phyloP scores from a whole-genome alignment of 257 asterid genomes.

The Thymus quinquecostatus region DNA sequence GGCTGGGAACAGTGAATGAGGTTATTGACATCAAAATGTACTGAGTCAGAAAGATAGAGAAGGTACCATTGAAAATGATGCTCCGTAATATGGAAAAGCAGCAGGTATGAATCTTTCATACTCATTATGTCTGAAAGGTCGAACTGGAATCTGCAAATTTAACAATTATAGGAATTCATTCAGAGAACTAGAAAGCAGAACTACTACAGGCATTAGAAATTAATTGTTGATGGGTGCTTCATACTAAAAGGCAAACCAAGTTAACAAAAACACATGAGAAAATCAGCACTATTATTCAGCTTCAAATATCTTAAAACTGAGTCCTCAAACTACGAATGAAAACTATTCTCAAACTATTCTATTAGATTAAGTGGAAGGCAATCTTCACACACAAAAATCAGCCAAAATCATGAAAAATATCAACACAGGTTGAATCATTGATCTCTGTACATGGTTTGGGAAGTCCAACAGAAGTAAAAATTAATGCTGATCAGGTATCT shows the following conservation, averaged over 20 bases:
- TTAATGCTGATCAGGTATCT: slow-evolving; percentile 5
- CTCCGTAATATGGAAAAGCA: slow-evolving; percentile 89
- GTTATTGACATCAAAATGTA: neutral
- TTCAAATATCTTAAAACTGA: slow-evolving; percentile 11
- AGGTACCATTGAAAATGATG: slow-evolving; percentile 80
- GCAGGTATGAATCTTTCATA: slow-evolving; percentile 86
- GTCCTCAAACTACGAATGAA: neutral
- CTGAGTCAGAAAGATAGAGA: slow-evolving; percentile 2
- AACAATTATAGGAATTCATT: slow-evolving; percentile 24
- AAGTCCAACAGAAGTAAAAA: slow-evolving; percentile 11
- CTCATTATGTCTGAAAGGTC: slow-evolving; percentile 92
- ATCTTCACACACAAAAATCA: neutral
- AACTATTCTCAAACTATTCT: slow-evolving; percentile 1
- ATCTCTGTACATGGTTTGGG: neutral
- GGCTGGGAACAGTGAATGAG: slow-evolving; percentile 5
- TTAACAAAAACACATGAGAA: slow-evolving; percentile 8
- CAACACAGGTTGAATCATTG: neutral
- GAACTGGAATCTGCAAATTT: slow-evolving; percentile 83
- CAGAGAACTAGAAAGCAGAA: slow-evolving; percentile 17
- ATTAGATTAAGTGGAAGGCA: slow-evolving; percentile 11
- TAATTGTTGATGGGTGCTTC: neutral
- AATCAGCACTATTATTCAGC: neutral
- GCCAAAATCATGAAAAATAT: neutral
- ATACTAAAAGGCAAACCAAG: slow-evolving; percentile 5
- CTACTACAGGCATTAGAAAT: neutral